Conservation (phyloP, 805 yeast species). For the Candida golubevii region DNA sequence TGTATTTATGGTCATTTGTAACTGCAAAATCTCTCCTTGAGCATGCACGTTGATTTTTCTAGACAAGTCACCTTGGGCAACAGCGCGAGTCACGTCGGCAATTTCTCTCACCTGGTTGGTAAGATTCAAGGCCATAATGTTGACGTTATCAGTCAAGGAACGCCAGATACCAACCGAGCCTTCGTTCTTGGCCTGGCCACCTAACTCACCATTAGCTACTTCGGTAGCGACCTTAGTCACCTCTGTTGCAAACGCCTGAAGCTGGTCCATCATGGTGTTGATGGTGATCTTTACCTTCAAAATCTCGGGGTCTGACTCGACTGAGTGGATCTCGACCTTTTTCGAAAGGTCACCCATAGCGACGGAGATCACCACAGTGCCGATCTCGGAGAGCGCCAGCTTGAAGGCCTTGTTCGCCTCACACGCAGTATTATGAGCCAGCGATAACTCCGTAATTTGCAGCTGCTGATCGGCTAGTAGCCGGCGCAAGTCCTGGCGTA, state of each 20-base stretch:
- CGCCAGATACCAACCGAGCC: conserved; percentile 91
- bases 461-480: conserved; percentile 30
- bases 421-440: conserved; percentile 33
- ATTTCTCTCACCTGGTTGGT: conserved; percentile 72
- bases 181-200: conserved; percentile 81
- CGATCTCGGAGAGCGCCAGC: conserved; percentile 71
- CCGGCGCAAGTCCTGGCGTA: conserved; percentile 28
- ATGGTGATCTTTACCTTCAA: conserved; percentile 75
- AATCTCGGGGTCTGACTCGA: conserved; percentile 75
- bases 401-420: conserved; percentile 67
- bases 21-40: conserved; percentile 81
- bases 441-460: conserved; percentile 22
- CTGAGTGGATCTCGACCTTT: conserved; percentile 68
- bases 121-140: conserved; percentile 82
- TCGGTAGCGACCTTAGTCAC: conserved; percentile 85
- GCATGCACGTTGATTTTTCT: conserved; percentile 86
- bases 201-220: conserved; percentile 85
- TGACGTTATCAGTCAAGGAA: conserved; percentile 76
- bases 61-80: conserved; percentile 80
- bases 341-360: conserved; percentile 86
- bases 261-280: conserved; percentile 85
- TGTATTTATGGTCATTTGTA: conserved; percentile 81
- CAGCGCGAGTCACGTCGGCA: conserved; percentile 86
- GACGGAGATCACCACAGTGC: conserved; percentile 81
- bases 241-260: conserved; percentile 75